Base-by-base conservation (phyloP, 371 early-diverging fungal species). In the Rhizopus microsporus region DNA sequence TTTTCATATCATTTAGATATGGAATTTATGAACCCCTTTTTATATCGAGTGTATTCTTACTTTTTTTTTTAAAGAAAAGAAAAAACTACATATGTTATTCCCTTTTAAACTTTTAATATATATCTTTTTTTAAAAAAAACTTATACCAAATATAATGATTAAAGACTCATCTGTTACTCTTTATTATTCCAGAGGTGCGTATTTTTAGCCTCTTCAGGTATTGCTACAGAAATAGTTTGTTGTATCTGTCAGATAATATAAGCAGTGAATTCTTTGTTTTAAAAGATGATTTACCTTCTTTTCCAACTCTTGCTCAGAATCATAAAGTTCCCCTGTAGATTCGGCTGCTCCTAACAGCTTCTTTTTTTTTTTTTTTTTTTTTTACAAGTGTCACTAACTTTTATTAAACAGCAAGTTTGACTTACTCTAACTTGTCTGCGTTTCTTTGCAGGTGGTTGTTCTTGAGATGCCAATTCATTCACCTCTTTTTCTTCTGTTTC, bases 21-120 rank as follows among this genome's bases (percentile, higher is more conserved):
- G 42, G 15, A n/a, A 15, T n/a, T 42, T 42, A 42, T 42, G 42
- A 42, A 42, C 44, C n/a, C 44, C 44, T 15, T 43, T 43, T 43
- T 43, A 7, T 16, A 46, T 46, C 15, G 6, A 42, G 10, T 42
- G n/a, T 42, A 15, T n/a, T 42, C 10, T 42, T 42, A 12, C 10
- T 15, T n/a, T 42, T 42, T 15, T n/a, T 42, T 42, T n/a, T 15
- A n/a, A 6, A 13, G 10, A 15, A n/a, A 6, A 13, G 10, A 6
- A 42, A 42, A 42, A 5, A 2, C 15, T n/a, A 42, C 42, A 13
- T 37, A 13, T 37, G 7, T 37, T 5, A 37, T 37, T 37, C 38
- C 38, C 38, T 13, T 5, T 13, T 13, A 7, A 7, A 7, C 5
- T 37, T 37, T 13, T 37, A 10, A 7, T 37, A 3, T 10, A 10